Conservation (phyloP, 306 rosid genomes). For the Hylodesmum podocarpum region DNA sequence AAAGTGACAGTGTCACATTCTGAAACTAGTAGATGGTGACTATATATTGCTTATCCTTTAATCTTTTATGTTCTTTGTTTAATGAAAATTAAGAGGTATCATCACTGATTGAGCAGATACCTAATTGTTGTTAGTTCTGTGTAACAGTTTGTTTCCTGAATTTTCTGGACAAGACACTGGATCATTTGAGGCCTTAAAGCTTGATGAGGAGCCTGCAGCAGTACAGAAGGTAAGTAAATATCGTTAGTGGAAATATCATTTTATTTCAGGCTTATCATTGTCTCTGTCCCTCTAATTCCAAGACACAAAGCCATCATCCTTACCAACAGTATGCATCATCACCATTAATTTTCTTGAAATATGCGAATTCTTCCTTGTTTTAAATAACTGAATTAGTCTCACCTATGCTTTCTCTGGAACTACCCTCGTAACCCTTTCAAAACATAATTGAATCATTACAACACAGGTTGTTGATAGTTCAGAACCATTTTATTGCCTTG, state of each 20-base stretch:
- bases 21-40: constrained; percentile 60
- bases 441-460: neutral
- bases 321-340: neutral
- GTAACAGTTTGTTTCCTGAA: constrained; percentile 65
- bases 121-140: too few species aligned
- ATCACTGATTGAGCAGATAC: neutral
- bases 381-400: neutral
- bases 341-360: neutral
- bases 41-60: neutral
- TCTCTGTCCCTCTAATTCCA: neutral
- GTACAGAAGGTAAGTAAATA: constrained; percentile 64
- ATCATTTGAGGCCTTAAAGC: constrained; percentile 45
- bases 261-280: constrained; percentile 5
- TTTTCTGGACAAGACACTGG: constrained; percentile 46
- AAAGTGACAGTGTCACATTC: constrained; percentile 41
- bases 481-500: neutral
- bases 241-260: neutral
- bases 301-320: neutral
- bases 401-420: neutral
- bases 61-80: neutral
- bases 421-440: neutral
- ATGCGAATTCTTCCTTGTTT: constrained; percentile 12
- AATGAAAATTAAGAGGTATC: neutral
- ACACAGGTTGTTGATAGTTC: neutral
- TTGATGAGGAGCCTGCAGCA: constrained; percentile 55